Percentiles rank a stretch among this genome's conserved stretches.
Conservation (phyloP, 2,329 filamentous ascomycete species). For the Fusarium protoensiforme region DNA sequence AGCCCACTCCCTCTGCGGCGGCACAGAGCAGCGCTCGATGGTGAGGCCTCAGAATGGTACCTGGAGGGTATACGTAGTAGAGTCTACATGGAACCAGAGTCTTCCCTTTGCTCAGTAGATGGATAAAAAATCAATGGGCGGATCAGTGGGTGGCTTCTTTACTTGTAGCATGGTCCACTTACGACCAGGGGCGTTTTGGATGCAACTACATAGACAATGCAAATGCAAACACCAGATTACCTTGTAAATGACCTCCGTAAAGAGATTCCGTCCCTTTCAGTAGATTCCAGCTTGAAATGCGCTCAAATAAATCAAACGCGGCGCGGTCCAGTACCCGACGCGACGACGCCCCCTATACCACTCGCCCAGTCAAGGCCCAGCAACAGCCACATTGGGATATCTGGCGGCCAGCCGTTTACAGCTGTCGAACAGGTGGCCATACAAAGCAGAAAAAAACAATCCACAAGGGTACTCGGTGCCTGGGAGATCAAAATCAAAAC, state of each 20-base stretch:
- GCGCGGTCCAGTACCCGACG: not conserved
- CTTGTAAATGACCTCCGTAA: not conserved
- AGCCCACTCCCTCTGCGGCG: not conserved
- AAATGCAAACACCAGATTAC: not conserved
- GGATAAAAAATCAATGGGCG: not conserved
- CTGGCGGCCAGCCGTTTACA: not conserved
- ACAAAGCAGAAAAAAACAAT: not conserved
- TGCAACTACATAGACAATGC: not conserved
- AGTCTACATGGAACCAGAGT: not conserved
- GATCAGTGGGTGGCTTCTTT: not conserved
- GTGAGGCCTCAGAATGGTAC: slow-evolving; percentile 1
- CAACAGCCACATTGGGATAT: not conserved
- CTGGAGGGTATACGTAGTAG: slow-evolving; percentile 10
- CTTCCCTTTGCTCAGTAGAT: not conserved
- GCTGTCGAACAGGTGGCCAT: not conserved
- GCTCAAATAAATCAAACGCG: not conserved
- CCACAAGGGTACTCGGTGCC: not conserved
- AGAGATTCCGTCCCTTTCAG: not conserved
- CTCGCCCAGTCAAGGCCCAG: not conserved
- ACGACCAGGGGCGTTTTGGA: not conserved
- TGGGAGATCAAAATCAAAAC: not conserved
- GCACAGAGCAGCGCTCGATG: not conserved
- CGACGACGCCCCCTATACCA: not conserved
- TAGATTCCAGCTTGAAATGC: not conserved
- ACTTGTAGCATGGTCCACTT: not conserved